Conservation (phyloP, 2,329 filamentous ascomycete species). For the Beauveria scarabaeidicola region DNA sequence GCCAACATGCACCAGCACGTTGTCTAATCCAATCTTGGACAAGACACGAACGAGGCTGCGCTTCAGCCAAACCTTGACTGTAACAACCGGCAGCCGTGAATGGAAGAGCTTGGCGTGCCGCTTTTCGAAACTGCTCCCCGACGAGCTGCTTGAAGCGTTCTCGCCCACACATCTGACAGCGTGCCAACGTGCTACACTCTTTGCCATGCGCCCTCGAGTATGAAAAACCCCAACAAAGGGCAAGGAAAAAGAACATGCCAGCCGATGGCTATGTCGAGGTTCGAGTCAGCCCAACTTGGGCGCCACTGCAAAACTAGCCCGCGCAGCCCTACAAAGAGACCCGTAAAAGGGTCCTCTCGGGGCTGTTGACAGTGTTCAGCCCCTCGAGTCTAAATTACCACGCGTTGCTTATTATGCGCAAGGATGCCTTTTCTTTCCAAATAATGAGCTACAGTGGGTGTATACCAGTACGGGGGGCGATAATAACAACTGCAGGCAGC, state of each 20-base stretch:
- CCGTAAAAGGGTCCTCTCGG: neutral
- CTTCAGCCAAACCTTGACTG: no score
- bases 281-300: conserved; percentile 2
- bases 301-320: neutral
- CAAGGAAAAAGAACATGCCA: neutral
- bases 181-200: neutral
- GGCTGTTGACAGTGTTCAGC: neutral
- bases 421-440: neutral
- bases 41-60: neutral
- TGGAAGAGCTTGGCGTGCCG: neutral
- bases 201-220: neutral
- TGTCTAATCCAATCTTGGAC: neutral
- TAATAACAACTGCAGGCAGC: neutral
- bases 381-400: conserved; percentile 2
- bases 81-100: neutral
- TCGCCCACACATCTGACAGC: neutral
- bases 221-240: neutral
- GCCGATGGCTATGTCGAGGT: neutral
- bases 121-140: neutral
- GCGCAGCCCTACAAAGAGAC: neutral
- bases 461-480: neutral
- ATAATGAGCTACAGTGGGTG: no score
- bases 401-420: neutral
- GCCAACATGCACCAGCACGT: neutral
- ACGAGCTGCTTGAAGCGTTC: neutral